Conservation (phyloP, 83 land plant genomes). For the Thuja plicata region DNA sequence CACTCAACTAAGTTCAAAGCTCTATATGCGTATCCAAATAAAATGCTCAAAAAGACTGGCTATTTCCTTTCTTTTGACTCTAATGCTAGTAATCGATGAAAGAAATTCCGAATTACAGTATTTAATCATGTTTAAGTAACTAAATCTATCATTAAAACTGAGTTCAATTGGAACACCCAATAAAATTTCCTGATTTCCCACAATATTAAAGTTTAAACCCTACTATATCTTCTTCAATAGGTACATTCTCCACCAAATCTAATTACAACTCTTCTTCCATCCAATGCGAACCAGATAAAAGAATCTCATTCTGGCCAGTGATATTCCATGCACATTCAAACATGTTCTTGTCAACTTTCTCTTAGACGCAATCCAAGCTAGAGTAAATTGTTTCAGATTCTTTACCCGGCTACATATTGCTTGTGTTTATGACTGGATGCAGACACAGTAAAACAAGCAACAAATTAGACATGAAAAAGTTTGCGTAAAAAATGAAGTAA, state of each 20-base stretch:
- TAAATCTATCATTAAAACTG: background rate
- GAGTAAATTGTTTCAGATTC: background rate
- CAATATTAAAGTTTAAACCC: background rate
- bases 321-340: background rate
- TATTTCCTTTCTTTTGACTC: background rate
- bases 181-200: background rate
- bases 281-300: background rate
- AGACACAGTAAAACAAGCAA: background rate
- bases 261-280: background rate
- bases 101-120: no score
- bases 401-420: background rate
- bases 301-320: background rate
- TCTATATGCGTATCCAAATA: no score
- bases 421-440: no score
- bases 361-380: background rate
- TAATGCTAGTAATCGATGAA: background rate
- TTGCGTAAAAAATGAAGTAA: background rate
- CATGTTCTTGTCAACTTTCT: background rate
- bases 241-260: background rate
- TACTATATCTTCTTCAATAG: background rate
- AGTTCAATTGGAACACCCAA: background rate
- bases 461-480: background rate
- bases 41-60: no score
- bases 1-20: no score
- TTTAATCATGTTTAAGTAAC: no score